phyloP scores from a whole-genome alignment of 306 rosid species.

The Casuarina glauca region DNA sequence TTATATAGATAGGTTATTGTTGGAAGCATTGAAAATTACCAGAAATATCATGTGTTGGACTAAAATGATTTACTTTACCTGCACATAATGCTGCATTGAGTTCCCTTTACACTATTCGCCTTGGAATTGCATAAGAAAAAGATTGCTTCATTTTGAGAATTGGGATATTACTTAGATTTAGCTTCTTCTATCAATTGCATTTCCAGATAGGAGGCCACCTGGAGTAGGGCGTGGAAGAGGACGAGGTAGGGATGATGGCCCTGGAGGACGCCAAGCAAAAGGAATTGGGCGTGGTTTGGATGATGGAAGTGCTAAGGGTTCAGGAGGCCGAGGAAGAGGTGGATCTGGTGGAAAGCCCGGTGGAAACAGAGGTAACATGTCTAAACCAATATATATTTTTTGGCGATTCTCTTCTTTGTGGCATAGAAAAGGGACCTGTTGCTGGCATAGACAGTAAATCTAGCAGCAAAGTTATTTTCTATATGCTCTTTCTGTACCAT shows the following conservation, averaged over 20 bases:
- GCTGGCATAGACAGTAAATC: not conserved
- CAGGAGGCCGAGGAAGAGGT: conserved; percentile 88
- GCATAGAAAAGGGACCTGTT: not conserved
- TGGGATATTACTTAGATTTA: not conserved
- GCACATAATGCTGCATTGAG: not conserved
- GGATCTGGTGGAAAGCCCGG: conserved; percentile 78
- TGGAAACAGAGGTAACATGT: conserved; percentile 72
- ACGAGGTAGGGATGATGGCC: conserved; percentile 83
- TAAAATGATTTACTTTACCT: conserved; percentile 6
- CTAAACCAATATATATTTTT: not conserved
- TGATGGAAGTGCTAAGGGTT: conserved; percentile 76
- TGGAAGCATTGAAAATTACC: not conserved
- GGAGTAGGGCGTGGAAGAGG: conserved; percentile 99
- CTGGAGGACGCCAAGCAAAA: conserved; percentile 77
- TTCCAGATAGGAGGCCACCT: conserved; percentile 90
- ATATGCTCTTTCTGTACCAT: not conserved
- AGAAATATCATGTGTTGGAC: not conserved
- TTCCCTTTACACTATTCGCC: not conserved
- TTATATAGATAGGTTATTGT: conserved; percentile 4
- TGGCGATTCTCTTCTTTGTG: not conserved
- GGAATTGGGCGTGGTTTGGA: conserved; percentile 94
- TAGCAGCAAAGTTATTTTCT: not conserved
- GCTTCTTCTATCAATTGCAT: not conserved
- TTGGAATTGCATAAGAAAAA: not conserved
- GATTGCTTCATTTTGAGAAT: not conserved